Evolutionary conservation across 2,329 filamentous ascomycete species (phyloP).

Genomic region (Zelopaecilomyces penicillatus): DNA sequence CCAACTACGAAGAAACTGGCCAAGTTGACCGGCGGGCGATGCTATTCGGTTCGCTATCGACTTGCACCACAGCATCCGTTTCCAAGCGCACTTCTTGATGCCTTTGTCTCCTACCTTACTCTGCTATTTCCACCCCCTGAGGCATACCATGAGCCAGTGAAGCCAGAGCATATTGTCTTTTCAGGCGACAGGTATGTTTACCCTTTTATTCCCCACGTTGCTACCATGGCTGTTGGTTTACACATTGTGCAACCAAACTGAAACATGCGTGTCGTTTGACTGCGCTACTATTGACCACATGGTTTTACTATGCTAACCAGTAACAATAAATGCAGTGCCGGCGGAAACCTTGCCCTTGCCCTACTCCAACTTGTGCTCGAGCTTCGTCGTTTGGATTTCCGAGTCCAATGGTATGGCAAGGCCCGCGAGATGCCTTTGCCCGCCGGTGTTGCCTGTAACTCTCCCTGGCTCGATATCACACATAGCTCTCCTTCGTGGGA

Average conservation of each 20-base stretch:
- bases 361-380: constrained; percentile 63
- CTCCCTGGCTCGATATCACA: constrained; percentile 65
- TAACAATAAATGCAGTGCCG: constrained; percentile 44
- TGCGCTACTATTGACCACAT: too few relatives aligned
- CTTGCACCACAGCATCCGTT: constrained; percentile 69
- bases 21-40: constrained; percentile 56
- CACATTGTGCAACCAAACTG: background rate
- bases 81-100: constrained; percentile 65
- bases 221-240: background rate
- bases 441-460: constrained; percentile 53
- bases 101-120: constrained; percentile 61
- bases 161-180: constrained; percentile 59
- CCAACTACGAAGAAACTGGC: constrained; percentile 51
- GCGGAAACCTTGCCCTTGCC: constrained; percentile 60
- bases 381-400: constrained; percentile 38
- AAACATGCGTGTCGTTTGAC: too few relatives aligned
- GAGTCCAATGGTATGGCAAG: constrained; percentile 52
- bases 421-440: constrained; percentile 55
- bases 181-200: constrained; percentile 54
- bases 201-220: background rate
- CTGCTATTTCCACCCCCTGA: constrained; percentile 63
- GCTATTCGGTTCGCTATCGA: constrained; percentile 66
- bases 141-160: constrained; percentile 57
- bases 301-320: background rate
- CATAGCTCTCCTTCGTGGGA: constrained; percentile 36